Percentiles rank a stretch among this genome's conserved stretches.
These are phyloP conservation scores for Fraxinus baroniana DNA, from an alignment of 305 asterid species.

Conservation along the genomic window DNA sequence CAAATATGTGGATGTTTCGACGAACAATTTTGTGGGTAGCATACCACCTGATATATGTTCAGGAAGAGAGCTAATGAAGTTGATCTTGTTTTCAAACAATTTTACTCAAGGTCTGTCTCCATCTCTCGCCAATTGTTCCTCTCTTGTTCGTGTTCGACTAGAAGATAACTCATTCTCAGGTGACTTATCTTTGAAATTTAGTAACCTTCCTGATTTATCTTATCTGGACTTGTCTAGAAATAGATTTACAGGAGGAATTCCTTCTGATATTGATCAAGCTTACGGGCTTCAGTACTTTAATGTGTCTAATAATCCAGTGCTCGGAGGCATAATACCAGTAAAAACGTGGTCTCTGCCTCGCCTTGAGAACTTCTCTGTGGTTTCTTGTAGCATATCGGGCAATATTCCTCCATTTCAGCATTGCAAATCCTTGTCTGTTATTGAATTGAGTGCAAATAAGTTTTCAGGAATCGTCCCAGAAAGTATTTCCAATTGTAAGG, in stretches of 20 bases:
- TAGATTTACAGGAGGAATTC: conserved; percentile 65
- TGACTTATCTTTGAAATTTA: conserved; percentile 55
- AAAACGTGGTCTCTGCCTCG: conserved; percentile 55
- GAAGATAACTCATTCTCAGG: conserved; percentile 83
- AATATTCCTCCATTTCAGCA: conserved; percentile 57
- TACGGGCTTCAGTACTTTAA: conserved; percentile 61
- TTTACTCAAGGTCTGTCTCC: conserved; percentile 71
- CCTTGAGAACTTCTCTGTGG: conserved; percentile 70
- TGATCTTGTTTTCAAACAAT: conserved; percentile 78
- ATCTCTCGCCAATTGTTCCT: conserved; percentile 70
- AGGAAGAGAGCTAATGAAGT: conserved; percentile 48
- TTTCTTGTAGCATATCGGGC: conserved; percentile 66
- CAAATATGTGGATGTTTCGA: conserved; percentile 75
- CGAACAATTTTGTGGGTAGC: conserved; percentile 60
- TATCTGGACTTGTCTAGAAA: conserved; percentile 82
- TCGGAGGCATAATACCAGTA: conserved; percentile 63
- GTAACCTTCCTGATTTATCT: conserved; percentile 43
- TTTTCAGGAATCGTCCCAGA: conserved; percentile 60
- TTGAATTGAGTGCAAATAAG: conserved; percentile 71
- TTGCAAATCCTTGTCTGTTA: conserved; percentile 57
- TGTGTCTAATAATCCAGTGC: conserved; percentile 65
- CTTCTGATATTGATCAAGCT: conserved; percentile 48
- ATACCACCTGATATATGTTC: conserved; percentile 71
- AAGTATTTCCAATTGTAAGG: conserved; percentile 60
- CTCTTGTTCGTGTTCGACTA: conserved; percentile 77